Percentiles rank a stretch among this genome's conserved stretches.
phyloP scores from a whole-genome alignment of 2,329 filamentous ascomycete species.

The Paramyrothecium sp. region DNA sequence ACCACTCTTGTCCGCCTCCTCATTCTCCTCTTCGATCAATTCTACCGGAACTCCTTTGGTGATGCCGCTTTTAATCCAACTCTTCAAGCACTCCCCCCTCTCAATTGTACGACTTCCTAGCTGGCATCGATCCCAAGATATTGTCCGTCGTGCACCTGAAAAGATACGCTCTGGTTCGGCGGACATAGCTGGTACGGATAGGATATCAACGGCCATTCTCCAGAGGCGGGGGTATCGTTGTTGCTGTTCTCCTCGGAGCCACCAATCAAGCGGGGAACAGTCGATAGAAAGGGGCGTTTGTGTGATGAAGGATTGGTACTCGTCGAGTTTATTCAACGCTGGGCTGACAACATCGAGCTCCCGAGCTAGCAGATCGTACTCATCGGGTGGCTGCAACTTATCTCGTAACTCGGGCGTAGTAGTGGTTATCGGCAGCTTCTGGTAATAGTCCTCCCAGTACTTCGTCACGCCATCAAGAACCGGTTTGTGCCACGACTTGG shows the following conservation, averaged over 20 bases:
- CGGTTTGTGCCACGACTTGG: neutral
- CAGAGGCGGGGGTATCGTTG: constrained; percentile 6
- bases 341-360: constrained; percentile 1
- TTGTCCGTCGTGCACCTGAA: constrained; percentile 7
- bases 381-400: too few relatives aligned
- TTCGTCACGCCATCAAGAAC: too few relatives aligned
- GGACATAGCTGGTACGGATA: constrained; percentile 9
- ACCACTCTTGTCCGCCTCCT: too few relatives aligned
- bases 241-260: constrained; percentile 6
- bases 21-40: neutral
- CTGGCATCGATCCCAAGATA: constrained; percentile 8
- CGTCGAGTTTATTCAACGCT: too few relatives aligned
- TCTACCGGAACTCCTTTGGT: neutral
- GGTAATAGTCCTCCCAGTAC: too few relatives aligned
- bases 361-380: too few relatives aligned
- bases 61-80: neutral
- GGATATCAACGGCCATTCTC: constrained; percentile 9
- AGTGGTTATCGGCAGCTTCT: too few relatives aligned
- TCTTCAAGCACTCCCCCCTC: constrained; percentile 5
- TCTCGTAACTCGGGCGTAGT: too few relatives aligned
- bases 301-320: constrained; percentile 4
- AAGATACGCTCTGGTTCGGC: constrained; percentile 8
- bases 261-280: constrained; percentile 5
- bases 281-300: constrained; percentile 6
- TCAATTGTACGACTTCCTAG: constrained; percentile 7